Conservation (phyloP, 2,329 filamentous ascomycete genomes). For the Tolypocladium album region DNA sequence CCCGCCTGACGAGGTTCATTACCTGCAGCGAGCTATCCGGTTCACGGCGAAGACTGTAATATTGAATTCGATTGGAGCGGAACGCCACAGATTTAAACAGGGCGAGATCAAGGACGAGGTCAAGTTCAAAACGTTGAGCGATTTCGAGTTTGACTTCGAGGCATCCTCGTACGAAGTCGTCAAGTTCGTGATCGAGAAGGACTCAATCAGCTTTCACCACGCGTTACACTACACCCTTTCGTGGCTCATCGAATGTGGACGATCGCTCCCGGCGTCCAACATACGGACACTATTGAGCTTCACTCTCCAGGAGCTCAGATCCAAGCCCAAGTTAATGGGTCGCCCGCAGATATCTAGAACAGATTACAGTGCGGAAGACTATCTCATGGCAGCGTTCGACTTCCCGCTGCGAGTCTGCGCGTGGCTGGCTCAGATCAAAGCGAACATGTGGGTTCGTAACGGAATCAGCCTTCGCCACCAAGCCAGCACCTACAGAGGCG, state of each 20-base stretch:
- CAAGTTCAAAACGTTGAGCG: slow-evolving; percentile 64
- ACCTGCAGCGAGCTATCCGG: slow-evolving; percentile 61
- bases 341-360: slow-evolving; percentile 44
- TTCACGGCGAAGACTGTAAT: slow-evolving; percentile 76
- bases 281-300: slow-evolving; percentile 62
- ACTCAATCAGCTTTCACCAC: slow-evolving; percentile 94
- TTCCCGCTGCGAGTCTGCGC: slow-evolving; percentile 87
- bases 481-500: slow-evolving; percentile 84
- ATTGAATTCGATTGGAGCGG: slow-evolving; percentile 79
- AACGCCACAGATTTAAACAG: slow-evolving; percentile 73
- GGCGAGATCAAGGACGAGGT: slow-evolving; percentile 82
- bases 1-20: slow-evolving; percentile 50
- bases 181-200: slow-evolving; percentile 77
- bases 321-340: slow-evolving; percentile 53
- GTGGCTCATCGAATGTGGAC: slow-evolving; percentile 87
- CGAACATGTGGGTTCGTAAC: slow-evolving; percentile 97
- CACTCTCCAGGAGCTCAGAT: slow-evolving; percentile 57
- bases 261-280: slow-evolving; percentile 57
- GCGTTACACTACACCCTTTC: slow-evolving; percentile 92
- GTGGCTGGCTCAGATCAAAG: slow-evolving; percentile 97
- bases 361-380: slow-evolving; percentile 58
- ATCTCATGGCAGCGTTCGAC: slow-evolving; percentile 81
- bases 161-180: slow-evolving; percentile 56
- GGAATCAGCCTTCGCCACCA: slow-evolving; percentile 93
- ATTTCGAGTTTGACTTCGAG: slow-evolving; percentile 68